These are phyloP conservation scores for Diaporthe helianthi DNA, from an alignment of 2,329 filamentous ascomycete species.

Conservation along the genomic window DNA sequence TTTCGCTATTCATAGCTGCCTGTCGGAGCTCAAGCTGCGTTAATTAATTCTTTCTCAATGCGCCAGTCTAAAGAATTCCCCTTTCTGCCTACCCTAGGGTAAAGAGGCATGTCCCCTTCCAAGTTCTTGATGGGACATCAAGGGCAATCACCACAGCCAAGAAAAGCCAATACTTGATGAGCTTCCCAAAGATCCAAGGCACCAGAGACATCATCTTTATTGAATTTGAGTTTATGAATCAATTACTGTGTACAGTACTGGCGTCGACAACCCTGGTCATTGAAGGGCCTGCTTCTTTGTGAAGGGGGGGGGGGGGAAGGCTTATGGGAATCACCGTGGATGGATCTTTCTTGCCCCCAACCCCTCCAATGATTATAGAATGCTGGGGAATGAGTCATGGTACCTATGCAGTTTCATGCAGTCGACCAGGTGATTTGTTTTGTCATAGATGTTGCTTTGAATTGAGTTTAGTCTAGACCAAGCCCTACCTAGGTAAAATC, in stretches of 20 bases:
- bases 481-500: too few species aligned
- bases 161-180: conserved; percentile 16
- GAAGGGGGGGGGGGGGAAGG: too few species aligned
- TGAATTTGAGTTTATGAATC: not conserved
- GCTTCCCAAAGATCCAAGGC: conserved; percentile 5
- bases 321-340: not conserved
- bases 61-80: not conserved
- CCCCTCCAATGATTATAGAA: too few species aligned
- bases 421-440: too few species aligned
- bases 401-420: too few species aligned
- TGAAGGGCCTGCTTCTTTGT: not conserved
- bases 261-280: not conserved
- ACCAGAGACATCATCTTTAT: not conserved
- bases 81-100: conserved; percentile 6
- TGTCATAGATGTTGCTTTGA: too few species aligned
- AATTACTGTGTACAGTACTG: not conserved
- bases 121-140: conserved; percentile 7
- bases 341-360: not conserved
- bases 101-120: conserved; percentile 19
- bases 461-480: too few species aligned
- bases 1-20: conserved; percentile 1
- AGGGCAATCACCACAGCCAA: conserved; percentile 11
- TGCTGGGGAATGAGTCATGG: too few species aligned
- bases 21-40: not conserved
- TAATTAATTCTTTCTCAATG: not conserved